A percentile compares a stretch with the other conserved stretches of the same genome.
phyloP scores from a whole-genome alignment of 2,329 filamentous ascomycete genomes.

The Aspergillus clavatus region DNA sequence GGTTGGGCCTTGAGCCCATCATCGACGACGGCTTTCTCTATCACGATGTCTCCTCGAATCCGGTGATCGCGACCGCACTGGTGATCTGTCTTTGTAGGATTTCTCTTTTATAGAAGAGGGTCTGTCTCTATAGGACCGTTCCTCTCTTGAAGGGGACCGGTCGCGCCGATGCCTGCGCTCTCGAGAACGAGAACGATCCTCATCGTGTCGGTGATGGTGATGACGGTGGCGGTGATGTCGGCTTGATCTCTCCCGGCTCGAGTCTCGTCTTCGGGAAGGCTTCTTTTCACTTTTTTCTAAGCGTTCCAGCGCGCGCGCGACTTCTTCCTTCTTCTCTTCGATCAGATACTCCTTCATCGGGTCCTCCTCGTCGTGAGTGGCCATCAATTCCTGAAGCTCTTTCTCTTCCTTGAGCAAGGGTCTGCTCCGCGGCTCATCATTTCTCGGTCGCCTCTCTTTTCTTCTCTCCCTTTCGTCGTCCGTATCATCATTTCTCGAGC shows the following conservation, averaged over 20 bases:
- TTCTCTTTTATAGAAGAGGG: slow-evolving; percentile 26
- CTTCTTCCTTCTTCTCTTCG: slow-evolving; percentile 84
- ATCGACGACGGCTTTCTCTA: slow-evolving; percentile 30
- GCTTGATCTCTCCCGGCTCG: slow-evolving; percentile 37
- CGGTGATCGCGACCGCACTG: slow-evolving; percentile 27
- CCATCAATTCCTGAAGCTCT: slow-evolving; percentile 69
- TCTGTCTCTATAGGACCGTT: slow-evolving; percentile 18
- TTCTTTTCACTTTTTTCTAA: slow-evolving; percentile 50
- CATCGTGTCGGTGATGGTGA: slow-evolving; percentile 37
- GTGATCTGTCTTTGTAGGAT: slow-evolving; percentile 24
- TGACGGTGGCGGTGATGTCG: slow-evolving; percentile 45
- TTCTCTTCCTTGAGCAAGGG: slow-evolving; percentile 74
- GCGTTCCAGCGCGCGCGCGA: slow-evolving; percentile 63
- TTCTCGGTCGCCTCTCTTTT: slow-evolving; percentile 43
- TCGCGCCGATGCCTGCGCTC: slow-evolving; percentile 28
- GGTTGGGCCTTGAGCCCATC: slow-evolving; percentile 4
- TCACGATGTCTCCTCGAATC: slow-evolving; percentile 25
- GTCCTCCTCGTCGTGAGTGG: slow-evolving; percentile 87
- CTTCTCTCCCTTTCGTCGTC: slow-evolving; percentile 34
- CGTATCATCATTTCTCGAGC: slow-evolving; percentile 30
- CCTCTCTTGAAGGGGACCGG: slow-evolving; percentile 24
- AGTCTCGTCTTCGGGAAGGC: slow-evolving; percentile 27
- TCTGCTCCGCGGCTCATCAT: slow-evolving; percentile 45
- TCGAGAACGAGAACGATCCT: slow-evolving; percentile 28
- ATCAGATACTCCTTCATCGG: slow-evolving; percentile 93